Conservation (phyloP, 2,329 filamentous ascomycete species). For the Sporothrix variecibatus region DNA sequence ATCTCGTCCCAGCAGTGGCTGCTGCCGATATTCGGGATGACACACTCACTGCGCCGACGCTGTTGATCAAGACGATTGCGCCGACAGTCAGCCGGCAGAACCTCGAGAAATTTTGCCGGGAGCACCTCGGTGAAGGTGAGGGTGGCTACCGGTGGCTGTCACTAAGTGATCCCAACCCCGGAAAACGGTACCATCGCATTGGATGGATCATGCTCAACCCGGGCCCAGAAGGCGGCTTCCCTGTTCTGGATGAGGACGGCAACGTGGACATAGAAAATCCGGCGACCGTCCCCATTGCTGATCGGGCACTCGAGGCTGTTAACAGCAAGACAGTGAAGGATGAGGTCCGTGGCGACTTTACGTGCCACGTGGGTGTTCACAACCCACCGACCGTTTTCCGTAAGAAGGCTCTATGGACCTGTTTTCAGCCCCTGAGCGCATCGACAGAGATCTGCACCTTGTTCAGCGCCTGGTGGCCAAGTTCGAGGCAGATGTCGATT, state of each 20-base stretch:
- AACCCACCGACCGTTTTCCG: conserved; percentile 81
- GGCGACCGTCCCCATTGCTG: conserved; percentile 62
- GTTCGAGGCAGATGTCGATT: conserved; percentile 80
- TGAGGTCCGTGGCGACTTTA: conserved; percentile 90
- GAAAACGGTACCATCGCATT: conserved; percentile 95
- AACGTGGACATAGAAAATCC: conserved; percentile 59
- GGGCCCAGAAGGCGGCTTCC: conserved; percentile 55
- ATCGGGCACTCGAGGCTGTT: conserved; percentile 88
- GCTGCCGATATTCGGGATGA: conserved; percentile 90
- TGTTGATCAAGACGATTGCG: conserved; percentile 97
- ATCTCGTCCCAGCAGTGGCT: conserved; percentile 79
- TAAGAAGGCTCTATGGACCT: conserved; percentile 96
- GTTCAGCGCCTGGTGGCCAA: conserved; percentile 80
- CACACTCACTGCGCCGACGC: conserved; percentile 81
- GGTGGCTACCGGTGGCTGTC: conserved; percentile 96
- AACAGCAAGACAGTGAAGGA: conserved; percentile 98
- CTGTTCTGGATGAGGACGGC: conserved; percentile 62
- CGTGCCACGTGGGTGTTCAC: conserved; percentile 95
- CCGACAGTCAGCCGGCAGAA: conserved; percentile 93
- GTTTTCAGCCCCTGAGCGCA: conserved; percentile 89
- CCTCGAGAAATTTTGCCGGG: conserved; percentile 90
- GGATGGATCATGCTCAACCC: conserved; percentile 97
- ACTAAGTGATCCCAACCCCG: conserved; percentile 92
- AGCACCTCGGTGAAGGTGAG: conserved; percentile 86
- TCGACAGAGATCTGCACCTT: conserved; percentile 84